These are phyloP conservation scores for Stephania cephalantha DNA, from an alignment of 164 flowering plant species.

Conservation along the genomic window DNA sequence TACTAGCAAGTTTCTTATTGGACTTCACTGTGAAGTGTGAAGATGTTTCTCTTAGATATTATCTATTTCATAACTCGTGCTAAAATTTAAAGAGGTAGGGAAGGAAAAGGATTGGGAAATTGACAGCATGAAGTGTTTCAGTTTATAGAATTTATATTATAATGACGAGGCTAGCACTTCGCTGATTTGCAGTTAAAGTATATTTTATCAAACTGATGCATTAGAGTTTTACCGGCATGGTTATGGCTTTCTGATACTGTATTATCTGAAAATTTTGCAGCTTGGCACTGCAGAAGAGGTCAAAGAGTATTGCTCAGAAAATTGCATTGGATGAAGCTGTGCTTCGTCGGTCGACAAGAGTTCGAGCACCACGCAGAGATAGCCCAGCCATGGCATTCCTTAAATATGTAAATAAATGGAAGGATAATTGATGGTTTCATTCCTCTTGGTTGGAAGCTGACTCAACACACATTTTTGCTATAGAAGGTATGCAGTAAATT, in stretches of 20 bases:
- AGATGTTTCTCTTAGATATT: too few relatives aligned
- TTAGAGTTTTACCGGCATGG: background rate
- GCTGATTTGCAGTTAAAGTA: too few relatives aligned
- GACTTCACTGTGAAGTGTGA: too few relatives aligned
- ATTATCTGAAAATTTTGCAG: constrained; percentile 30
- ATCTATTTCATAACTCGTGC: too few relatives aligned
- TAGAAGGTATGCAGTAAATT: background rate
- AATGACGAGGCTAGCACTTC: too few relatives aligned
- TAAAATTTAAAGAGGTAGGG: background rate
- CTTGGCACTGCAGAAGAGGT: constrained; percentile 51
- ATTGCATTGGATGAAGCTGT: constrained; percentile 58
- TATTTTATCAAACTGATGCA: background rate
- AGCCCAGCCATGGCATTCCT: constrained; percentile 65
- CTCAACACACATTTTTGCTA: background rate
- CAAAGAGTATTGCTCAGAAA: constrained; percentile 41
- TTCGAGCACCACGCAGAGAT: constrained; percentile 67
- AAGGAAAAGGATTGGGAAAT: background rate
- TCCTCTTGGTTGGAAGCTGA: background rate
- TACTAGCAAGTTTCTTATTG: too few relatives aligned
- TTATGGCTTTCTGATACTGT: background rate
- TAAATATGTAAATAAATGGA: constrained; percentile 80
- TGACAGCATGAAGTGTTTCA: background rate
- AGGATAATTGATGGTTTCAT: constrained; percentile 32
- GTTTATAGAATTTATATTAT: background rate
- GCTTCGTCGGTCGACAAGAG: constrained; percentile 75